Percentiles rank a stretch among this genome's conserved stretches.
phyloP scores from a whole-genome alignment of 176 grass and related monocot species.

The Rhynchospora breviuscula region DNA sequence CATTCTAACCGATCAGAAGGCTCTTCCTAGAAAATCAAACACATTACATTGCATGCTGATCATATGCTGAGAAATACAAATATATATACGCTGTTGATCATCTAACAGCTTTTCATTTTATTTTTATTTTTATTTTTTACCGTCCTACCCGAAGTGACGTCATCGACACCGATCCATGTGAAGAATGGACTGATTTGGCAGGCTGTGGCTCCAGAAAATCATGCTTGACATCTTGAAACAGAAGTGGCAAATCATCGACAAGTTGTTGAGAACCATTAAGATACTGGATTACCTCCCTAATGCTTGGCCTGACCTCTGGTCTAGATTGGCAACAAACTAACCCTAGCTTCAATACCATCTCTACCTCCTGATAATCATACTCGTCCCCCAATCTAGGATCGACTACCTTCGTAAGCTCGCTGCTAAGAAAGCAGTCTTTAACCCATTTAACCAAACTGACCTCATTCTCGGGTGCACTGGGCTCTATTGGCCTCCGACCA shows the following conservation, averaged over 20 bases:
- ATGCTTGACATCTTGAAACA: neutral
- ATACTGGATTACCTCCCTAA: slow-evolving; percentile 38
- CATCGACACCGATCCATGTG: neutral
- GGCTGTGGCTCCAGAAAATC: neutral
- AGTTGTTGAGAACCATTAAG: slow-evolving; percentile 25
- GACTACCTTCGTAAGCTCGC: slow-evolving; percentile 9
- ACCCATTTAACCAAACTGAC: slow-evolving; percentile 31
- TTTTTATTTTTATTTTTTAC: neutral
- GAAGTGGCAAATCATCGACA: neutral
- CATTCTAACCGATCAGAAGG: too few relatives aligned
- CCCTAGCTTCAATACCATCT: slow-evolving; percentile 37
- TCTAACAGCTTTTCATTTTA: neutral
- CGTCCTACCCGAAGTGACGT: neutral
- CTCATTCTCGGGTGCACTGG: neutral
- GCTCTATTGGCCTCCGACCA: slow-evolving; percentile 20
- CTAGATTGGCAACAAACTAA: slow-evolving; percentile 41
- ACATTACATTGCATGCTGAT: too few relatives aligned
- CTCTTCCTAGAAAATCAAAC: too few relatives aligned
- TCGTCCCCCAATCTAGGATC: slow-evolving; percentile 23
- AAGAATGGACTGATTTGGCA: neutral
- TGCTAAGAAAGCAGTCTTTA: slow-evolving; percentile 17
- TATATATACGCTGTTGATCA: too few relatives aligned
- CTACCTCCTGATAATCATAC: slow-evolving; percentile 24
- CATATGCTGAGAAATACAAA: too few relatives aligned
- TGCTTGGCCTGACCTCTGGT: slow-evolving; percentile 25